Evolutionary conservation across 2,329 filamentous ascomycete species (phyloP), one percentile per base, ranked within the genome.

Genomic region (Cladosporium sp.): DNA sequence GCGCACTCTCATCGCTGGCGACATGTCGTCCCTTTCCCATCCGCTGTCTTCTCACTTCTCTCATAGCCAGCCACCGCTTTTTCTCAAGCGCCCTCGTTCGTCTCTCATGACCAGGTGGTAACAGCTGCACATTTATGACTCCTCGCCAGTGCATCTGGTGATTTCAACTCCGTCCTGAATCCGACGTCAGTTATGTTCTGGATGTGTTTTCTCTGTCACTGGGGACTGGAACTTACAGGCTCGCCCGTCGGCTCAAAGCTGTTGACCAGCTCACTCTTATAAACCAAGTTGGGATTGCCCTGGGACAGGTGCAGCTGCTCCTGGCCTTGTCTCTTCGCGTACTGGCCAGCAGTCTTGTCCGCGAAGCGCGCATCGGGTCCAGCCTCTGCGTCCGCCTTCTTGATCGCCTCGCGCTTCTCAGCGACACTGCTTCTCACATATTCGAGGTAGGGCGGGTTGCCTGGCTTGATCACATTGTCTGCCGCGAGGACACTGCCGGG

Each of bases 381-480:
- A 10, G 62, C 70, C 34, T 74, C 59, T 15, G 74, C 72, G 62
- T 72, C 73, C 34, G 73, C 68, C 14, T 75, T 75, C 36, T 77
- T 73, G 12, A 78, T 75, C 10, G 70, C 80, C 57, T 80, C 77
- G 59, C 80, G 80, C 80, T 92, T 92, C 77, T 90, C 80, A 47
- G 84, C 80, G 2, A 89, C 85, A 34, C 81, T 86, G 69, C 85
- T 87, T 65, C 89, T 81, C 55, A 93, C 89, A 70, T 92, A 93
- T 71, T 88, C 85, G 57, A 90, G 78, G 72, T 92, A 92, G 1
- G 85, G 85, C 4, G 89, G 89, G 70, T 91, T 91, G 0, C 89
- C 90, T 1, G 89, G 89, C 73, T 86, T 87, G 72, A 92, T 86
- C 62, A 91, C 85, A 73, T 92, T 92, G 73, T 92, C 89, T 1